Evolutionary conservation across 2,329 filamentous ascomycete species (phyloP).

Genomic region (Colletotrichum tabaci): DNA sequence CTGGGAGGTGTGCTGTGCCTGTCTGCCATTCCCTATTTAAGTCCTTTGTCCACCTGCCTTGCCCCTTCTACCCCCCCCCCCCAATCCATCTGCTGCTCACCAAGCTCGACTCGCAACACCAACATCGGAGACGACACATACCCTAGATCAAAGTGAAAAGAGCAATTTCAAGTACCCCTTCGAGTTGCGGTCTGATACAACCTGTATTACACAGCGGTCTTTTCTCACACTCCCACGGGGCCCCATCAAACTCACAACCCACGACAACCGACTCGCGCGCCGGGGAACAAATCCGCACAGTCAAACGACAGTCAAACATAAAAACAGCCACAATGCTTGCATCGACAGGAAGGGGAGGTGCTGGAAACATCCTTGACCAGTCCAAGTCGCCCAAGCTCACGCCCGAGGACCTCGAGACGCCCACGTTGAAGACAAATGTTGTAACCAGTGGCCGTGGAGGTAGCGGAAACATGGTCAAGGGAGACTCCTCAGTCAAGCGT

Average conservation of each 20-base stretch:
- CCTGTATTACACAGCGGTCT: neutral
- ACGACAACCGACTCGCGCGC: neutral
- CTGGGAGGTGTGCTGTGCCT: constrained; percentile 5
- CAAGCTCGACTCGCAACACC: neutral
- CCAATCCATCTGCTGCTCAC: neutral
- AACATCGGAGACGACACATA: neutral
- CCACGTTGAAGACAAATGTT: constrained; percentile 84
- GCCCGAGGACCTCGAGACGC: constrained; percentile 81
- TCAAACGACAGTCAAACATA: neutral
- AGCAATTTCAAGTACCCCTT: no score
- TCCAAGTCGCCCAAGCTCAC: constrained; percentile 62
- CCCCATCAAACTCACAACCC: neutral
- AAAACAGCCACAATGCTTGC: constrained; percentile 57
- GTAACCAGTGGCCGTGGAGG: constrained; percentile 94
- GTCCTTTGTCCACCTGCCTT: constrained; percentile 21
- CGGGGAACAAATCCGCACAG: neutral
- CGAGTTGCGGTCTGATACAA: neutral
- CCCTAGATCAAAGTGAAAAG: neutral
- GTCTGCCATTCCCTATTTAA: constrained; percentile 33
- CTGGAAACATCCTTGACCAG: constrained; percentile 78
- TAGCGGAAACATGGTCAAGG: constrained; percentile 86
- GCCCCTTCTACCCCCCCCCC: neutral
- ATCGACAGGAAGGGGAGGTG: constrained; percentile 84
- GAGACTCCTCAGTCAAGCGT: constrained; percentile 81
- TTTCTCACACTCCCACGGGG: neutral